Conservation (phyloP, 345 rosid species). For the Turnera subulata region DNA sequence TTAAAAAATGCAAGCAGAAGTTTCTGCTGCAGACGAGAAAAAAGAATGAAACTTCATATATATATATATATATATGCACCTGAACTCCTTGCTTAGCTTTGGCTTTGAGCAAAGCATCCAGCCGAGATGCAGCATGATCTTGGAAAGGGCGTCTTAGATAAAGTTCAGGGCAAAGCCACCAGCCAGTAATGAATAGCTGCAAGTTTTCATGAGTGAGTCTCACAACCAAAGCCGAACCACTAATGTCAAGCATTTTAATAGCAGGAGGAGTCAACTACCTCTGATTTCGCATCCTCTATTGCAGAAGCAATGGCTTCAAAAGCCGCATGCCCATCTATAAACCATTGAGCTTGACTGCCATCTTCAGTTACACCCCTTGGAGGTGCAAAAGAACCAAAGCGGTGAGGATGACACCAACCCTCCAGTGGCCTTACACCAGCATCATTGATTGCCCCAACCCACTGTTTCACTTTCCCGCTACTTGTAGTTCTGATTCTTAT, state of each 20-base stretch:
- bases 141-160: slow-evolving; percentile 86
- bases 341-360: slow-evolving; percentile 94
- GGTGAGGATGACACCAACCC: slow-evolving; percentile 75
- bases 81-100: slow-evolving; percentile 92
- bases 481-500: slow-evolving; percentile 57
- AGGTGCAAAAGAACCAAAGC: slow-evolving; percentile 77
- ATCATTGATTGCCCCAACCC: slow-evolving; percentile 71
- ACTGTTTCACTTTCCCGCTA: slow-evolving; percentile 55
- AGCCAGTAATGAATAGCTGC: slow-evolving; percentile 89
- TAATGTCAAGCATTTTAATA: neutral
- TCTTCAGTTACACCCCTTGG: slow-evolving; percentile 74
- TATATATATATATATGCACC: slow-evolving; percentile 33
- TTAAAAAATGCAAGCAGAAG: neutral
- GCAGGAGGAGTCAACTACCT: slow-evolving; percentile 45
- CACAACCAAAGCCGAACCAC: neutral
- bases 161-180: slow-evolving; percentile 98
- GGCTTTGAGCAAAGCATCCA: slow-evolving; percentile 71
- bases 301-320: slow-evolving; percentile 87
- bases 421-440: slow-evolving; percentile 48
- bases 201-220: slow-evolving; percentile 11
- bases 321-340: slow-evolving; percentile 81
- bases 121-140: slow-evolving; percentile 51
- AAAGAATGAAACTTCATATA: neutral
- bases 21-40: neutral
- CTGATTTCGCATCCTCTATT: slow-evolving; percentile 72